A percentile compares a stretch with the other conserved stretches of the same genome.
phyloP scores from a whole-genome alignment of 106 monocot species.

The Agapanthus africanus region DNA sequence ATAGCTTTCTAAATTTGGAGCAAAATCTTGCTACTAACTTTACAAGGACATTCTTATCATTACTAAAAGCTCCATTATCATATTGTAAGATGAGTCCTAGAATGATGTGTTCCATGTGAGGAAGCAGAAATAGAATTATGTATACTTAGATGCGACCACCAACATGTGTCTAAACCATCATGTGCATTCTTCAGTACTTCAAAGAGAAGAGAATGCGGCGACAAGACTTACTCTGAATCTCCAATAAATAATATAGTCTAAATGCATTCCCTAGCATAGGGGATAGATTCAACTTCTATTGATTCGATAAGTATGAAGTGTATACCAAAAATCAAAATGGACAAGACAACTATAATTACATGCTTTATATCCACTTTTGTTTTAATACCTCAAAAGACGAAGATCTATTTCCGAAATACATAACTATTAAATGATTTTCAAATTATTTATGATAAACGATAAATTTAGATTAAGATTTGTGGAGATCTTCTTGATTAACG shows the following conservation, averaged over 20 bases:
- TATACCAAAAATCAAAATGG: background rate
- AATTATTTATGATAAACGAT: background rate
- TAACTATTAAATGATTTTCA: background rate
- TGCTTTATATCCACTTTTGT: background rate
- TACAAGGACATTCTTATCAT: background rate
- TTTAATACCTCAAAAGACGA: background rate
- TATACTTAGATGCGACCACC: background rate
- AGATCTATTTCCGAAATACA: background rate
- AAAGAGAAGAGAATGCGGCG: background rate
- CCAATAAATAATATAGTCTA: background rate
- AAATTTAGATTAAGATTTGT: no score
- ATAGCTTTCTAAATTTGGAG: background rate
- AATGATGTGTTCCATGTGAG: background rate
- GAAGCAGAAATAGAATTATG: background rate
- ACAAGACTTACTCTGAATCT: background rate
- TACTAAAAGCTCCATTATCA: conserved; percentile 1
- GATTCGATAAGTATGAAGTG: background rate
- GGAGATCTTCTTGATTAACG: background rate
- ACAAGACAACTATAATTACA: conserved; percentile 1
- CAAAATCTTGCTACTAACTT: background rate
- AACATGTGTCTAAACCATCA: background rate
- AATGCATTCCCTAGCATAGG: background rate
- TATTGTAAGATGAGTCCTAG: background rate
- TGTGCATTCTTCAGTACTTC: background rate
- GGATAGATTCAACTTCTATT: background rate